A percentile compares a stretch with the other conserved stretches of the same genome.
These are phyloP conservation scores for Lentinula edodes DNA, from an alignment of 768 basidiomycete genomes.

Conservation along the genomic window DNA sequence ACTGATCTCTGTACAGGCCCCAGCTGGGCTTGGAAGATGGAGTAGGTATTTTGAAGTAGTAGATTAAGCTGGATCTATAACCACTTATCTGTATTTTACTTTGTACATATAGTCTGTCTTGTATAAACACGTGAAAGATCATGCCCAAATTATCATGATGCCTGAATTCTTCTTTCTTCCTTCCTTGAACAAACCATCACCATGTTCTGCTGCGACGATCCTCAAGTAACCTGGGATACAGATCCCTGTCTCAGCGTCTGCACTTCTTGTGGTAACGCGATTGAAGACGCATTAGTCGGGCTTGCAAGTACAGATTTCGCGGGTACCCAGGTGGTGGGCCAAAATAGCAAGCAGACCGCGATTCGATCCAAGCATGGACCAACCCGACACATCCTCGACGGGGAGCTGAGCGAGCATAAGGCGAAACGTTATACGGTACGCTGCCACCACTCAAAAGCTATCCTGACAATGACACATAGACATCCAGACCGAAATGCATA, in stretches of 20 bases:
- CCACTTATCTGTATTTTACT: too few species aligned
- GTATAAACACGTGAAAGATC: too few species aligned
- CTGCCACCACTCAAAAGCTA: neutral
- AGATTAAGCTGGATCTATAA: too few species aligned
- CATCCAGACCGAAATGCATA: neutral
- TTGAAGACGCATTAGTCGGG: neutral
- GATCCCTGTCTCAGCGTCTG: neutral
- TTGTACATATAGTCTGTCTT: too few species aligned
- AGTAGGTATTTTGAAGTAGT: neutral
- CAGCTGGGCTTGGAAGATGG: constrained; percentile 6
- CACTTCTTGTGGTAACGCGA: neutral
- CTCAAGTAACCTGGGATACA: neutral
- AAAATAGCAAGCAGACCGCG: neutral
- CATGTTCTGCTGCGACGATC: neutral
- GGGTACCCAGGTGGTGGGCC: neutral
- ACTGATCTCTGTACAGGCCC: neutral
- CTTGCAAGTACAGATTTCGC: neutral
- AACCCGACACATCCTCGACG: neutral
- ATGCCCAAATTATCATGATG: too few species aligned
- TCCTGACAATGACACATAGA: neutral
- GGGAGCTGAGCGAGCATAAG: neutral
- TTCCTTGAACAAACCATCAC: neutral
- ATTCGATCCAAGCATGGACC: neutral
- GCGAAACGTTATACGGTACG: neutral
- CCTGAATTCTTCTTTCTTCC: too few species aligned